Conservation (phyloP, 192 early-diverging fungal species). For the Backusella luteola region DNA sequence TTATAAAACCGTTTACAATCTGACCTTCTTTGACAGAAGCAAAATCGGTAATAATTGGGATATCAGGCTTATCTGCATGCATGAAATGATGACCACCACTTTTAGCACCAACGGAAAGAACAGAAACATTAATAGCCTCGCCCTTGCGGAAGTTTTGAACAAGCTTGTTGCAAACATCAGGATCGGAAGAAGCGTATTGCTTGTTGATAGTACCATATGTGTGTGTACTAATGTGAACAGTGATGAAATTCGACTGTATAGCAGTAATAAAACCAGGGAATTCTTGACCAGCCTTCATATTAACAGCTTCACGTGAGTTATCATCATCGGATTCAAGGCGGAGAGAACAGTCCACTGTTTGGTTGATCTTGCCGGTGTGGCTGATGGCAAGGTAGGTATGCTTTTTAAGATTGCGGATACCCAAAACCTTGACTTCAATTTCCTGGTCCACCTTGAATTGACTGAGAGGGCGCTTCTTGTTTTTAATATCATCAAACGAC, state of each 20-base stretch:
- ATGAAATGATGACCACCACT: constrained; percentile 22
- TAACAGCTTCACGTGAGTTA: constrained; percentile 28
- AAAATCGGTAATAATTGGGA: constrained; percentile 26
- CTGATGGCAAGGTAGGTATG: constrained; percentile 67
- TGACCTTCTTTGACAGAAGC: constrained; percentile 55
- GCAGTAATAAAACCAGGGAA: constrained; percentile 47
- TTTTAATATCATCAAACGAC: constrained; percentile 16
- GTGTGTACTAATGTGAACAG: constrained; percentile 24
- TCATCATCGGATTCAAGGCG: constrained; percentile 12
- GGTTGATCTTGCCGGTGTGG: constrained; percentile 44
- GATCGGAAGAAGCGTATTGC: constrained; percentile 29
- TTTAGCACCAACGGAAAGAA: constrained; percentile 19
- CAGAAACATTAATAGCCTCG: constrained; percentile 28
- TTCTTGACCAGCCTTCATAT: constrained; percentile 39
- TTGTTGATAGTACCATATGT: constrained; percentile 26
- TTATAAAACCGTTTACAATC: constrained; percentile 55
- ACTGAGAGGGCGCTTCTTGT: constrained; percentile 38
- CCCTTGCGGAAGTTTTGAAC: constrained; percentile 24
- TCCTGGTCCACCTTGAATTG: constrained; percentile 34
- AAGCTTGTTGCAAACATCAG: constrained; percentile 19
- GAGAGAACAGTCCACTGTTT: constrained; percentile 42
- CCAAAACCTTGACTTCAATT: constrained; percentile 67
- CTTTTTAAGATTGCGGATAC: constrained; percentile 58
- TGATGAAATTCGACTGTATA: constrained; percentile 24
- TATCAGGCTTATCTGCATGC: constrained; percentile 9